Base-by-base conservation (phyloP, 2,329 filamentous ascomycete genomes). In the Aureobasidium sp. region DNA sequence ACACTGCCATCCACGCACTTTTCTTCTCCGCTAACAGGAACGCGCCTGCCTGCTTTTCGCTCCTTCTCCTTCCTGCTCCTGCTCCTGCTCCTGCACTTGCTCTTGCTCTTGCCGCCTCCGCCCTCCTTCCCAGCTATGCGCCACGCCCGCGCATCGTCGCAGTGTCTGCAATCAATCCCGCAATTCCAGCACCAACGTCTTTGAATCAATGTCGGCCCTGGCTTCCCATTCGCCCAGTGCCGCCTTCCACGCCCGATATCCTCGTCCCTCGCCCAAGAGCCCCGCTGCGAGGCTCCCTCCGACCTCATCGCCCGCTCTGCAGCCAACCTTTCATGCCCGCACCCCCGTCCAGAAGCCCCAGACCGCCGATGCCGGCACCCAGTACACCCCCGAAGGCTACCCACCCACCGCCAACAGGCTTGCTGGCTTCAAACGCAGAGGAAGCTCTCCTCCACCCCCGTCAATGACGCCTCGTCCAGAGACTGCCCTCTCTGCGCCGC, bases 351-450 rank as follows among this genome's bases (percentile, higher is more conserved):
- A 22, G 19, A 55, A 50, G 22, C 34, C 50, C n/a, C 40, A 53
- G 54, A 57, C 39, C 66, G 70, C 71, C 54, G 74, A 79, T 69
- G 70, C 70, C 29, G 72, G 68, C 55, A 80, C 77, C 30, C 78
- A 80, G 64, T 80, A 79, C 64, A 77, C 75, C 38, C 76, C 75
- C 39, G 70, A 73, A 54, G 70, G 69, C 55, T 69, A 64, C 51
- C 70, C 75, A 58, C 69, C 74, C 56, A 74, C 74, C 50, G 69
- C 64, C 14, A 40, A 24, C 37, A 37, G 8, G 1, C 17, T 32
- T 21, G 38, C 35, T 6, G 47, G 51, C 44, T 56, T 34, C 48
- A 57, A 59, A 41, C 54, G 54, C 11, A 62, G 64, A 61, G 63
- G 59, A 29, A 56, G 66, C 61, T 66, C 66, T 16, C 63, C 57